Conservation (phyloP, 805 yeast species). For the Myxozyma lipomycoides region DNA sequence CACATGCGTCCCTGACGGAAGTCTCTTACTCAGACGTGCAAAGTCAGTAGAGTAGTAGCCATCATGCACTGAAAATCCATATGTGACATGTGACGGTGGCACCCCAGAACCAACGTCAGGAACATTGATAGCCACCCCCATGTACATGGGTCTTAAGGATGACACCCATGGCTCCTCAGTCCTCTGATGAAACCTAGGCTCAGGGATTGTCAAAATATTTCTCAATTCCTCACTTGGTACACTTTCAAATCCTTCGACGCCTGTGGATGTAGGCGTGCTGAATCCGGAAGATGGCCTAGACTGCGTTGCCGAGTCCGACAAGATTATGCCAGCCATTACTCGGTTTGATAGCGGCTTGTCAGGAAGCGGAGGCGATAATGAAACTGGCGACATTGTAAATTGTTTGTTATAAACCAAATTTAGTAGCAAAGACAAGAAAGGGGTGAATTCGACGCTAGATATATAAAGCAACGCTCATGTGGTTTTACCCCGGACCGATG, state of each 20-base stretch:
- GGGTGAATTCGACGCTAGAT: no score
- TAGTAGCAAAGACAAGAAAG: no score
- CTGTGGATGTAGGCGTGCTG: slow-evolving; percentile 4
- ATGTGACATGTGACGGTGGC: slow-evolving; percentile 7
- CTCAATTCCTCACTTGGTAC: slow-evolving; percentile 7
- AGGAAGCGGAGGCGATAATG: no score
- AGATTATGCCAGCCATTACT: background rate
- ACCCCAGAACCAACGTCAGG: slow-evolving; percentile 5
- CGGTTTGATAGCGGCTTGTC: no score
- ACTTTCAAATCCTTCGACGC: slow-evolving; percentile 2
- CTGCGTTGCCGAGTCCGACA: background rate
- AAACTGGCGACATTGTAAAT: no score
- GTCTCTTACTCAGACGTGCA: slow-evolving; percentile 8
- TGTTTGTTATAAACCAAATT: no score
- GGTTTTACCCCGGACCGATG: no score
- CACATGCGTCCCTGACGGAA: background rate
- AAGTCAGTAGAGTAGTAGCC: slow-evolving; percentile 27
- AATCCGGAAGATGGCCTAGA: background rate
- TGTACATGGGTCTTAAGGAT: slow-evolving; percentile 24
- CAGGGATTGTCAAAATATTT: slow-evolving; percentile 7
- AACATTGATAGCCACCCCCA: slow-evolving; percentile 20
- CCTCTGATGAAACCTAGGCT: slow-evolving; percentile 10
- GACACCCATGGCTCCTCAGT: slow-evolving; percentile 17
- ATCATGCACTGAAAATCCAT: slow-evolving; percentile 26
- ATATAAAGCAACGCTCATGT: no score